These are phyloP conservation scores for Vanilla planifolia DNA, from an alignment of 106 monocot species.

Conservation along the genomic window DNA sequence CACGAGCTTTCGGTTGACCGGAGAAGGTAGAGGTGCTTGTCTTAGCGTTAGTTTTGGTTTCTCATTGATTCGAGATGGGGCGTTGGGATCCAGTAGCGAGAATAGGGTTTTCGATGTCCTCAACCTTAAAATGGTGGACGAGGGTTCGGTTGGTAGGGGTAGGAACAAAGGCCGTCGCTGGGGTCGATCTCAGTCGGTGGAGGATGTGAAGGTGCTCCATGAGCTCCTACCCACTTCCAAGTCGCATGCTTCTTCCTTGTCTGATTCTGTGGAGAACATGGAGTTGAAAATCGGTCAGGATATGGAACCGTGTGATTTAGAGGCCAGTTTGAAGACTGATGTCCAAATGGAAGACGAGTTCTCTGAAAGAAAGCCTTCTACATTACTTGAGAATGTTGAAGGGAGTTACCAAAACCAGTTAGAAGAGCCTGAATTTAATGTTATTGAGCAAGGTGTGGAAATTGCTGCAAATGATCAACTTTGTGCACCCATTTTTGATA, in stretches of 20 bases:
- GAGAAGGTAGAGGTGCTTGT: slow-evolving; percentile 50
- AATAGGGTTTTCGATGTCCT: slow-evolving; percentile 22
- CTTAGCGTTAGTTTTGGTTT: slow-evolving; percentile 80
- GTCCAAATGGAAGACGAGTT: not conserved
- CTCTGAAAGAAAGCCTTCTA: not conserved
- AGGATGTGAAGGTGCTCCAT: slow-evolving; percentile 67
- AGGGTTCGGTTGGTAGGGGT: not conserved
- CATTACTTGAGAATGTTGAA: not conserved
- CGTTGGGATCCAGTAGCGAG: not conserved
- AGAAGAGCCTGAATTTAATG: slow-evolving; percentile 38
- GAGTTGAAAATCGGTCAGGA: not conserved
- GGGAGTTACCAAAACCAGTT: slow-evolving; percentile 4
- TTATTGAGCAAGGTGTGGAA: slow-evolving; percentile 67
- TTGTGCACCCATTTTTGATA: not conserved
- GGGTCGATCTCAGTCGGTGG: slow-evolving; percentile 31
- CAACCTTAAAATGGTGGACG: slow-evolving; percentile 1
- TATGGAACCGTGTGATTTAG: not conserved
- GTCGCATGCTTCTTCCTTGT: slow-evolving; percentile 10
- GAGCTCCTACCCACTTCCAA: slow-evolving; percentile 46
- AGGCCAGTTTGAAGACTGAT: not conserved
- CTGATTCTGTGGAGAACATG: slow-evolving; percentile 3
- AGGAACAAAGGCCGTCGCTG: not conserved
- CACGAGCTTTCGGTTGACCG: slow-evolving; percentile 66
- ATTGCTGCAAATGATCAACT: slow-evolving; percentile 9
- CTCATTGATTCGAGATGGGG: slow-evolving; percentile 16